Evolutionary conservation across 2,329 filamentous ascomycete species (phyloP), one percentile per base, ranked within the genome.

Genomic region (Coniosporium tulheliwenetii): DNA sequence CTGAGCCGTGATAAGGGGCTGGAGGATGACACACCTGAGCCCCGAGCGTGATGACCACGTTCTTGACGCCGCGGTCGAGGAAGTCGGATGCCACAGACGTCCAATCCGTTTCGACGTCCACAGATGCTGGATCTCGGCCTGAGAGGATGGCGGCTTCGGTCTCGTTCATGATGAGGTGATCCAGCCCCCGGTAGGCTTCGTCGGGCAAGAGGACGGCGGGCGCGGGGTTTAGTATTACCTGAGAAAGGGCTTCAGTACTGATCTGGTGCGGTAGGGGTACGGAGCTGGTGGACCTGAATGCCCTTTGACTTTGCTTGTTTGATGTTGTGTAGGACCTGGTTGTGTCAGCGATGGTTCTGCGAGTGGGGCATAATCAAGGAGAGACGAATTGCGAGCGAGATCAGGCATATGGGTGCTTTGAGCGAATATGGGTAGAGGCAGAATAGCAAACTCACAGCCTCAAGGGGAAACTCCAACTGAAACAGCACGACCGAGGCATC

Each of bases 151-250:
- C 73, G 2, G 86, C 84, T 64, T 95, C 87, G 1, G 81, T 91
- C 65, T 95, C 87, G 54, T 96, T 95, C 51, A 95, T 74, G 39
- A 95, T 75, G 36, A 95, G 67, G 52, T 93, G 85, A 35, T 77
- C 76, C 30, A 95, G 70, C 1, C 73, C 74, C 5, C 57, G 50
- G 55, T 82, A 91, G 8, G 75, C 77, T 26, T 74, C 68, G 0
- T 66, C 66, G 1, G 84, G 85, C 3, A 94, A 61, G 8, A 64
- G 59, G 36, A 78, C 70, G 3, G 86, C 85, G 1, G 66, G 66
- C 2, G 87, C 87, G 12, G 87, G 86, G 58, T 95, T 96, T 47
- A 94, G 71, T 39, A 95, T 71, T 2, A 89, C 79, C 44, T 61
- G 29, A 8, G 30, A 10, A 2, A 2, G 13, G 19, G 1, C 12